Percentiles rank a stretch among this genome's conserved stretches.
Conservation (phyloP, 495 filamentous ascomycete species). For the Physcia stellaris region DNA sequence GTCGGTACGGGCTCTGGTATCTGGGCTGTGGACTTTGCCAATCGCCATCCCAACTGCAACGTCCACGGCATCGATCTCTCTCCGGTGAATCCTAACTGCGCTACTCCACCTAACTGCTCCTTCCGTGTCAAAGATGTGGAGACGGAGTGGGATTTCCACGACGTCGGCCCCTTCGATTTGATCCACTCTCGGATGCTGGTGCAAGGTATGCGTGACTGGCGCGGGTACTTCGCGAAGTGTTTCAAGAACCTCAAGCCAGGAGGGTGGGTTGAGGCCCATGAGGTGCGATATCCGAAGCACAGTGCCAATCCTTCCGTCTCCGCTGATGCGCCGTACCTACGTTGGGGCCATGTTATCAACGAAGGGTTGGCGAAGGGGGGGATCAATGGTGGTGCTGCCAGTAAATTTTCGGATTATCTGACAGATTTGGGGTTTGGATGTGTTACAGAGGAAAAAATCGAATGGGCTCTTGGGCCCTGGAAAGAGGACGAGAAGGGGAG, state of each 20-base stretch:
- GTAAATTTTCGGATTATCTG: conserved; percentile 1
- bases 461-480: conserved; percentile 2
- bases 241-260: conserved; percentile 32
- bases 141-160: conserved; percentile 32
- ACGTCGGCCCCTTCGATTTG: conserved; percentile 32
- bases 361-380: not conserved
- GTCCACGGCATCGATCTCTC: conserved; percentile 53
- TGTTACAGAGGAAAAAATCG: not conserved
- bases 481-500: not conserved
- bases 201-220: conserved; percentile 36
- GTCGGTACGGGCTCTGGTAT: conserved; percentile 44
- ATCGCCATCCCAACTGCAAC: conserved; percentile 39
- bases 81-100: conserved; percentile 38
- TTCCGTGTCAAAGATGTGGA: conserved; percentile 39
- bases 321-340: not conserved
- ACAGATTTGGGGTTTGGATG: conserved; percentile 7
- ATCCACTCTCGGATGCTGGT: conserved; percentile 38
- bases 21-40: conserved; percentile 49
- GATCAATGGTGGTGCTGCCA: not conserved
- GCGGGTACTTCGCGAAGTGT: conserved; percentile 25
- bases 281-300: conserved; percentile 20
- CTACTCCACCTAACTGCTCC: conserved; percentile 33
- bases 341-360: not conserved
- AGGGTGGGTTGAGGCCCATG: conserved; percentile 37
- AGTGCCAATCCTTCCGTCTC: conserved; percentile 9